Evolutionary conservation across 2,329 filamentous ascomycete genomes (phyloP).

Genomic region (Chaetomiaceae sp.): DNA sequence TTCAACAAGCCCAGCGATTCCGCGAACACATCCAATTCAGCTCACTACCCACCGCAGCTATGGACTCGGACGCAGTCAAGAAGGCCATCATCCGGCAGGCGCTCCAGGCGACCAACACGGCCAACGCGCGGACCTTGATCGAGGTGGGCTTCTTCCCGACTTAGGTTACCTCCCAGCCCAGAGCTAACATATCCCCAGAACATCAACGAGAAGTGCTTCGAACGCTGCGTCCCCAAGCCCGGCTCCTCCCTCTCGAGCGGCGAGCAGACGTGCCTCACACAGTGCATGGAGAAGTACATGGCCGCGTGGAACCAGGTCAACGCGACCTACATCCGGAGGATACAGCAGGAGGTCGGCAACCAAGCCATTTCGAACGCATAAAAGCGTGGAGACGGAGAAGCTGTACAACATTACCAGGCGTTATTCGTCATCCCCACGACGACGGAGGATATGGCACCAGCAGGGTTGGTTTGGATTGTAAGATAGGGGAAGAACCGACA

Average conservation of each 20-base stretch:
- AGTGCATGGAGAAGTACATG: constrained; percentile 85
- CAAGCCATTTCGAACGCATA: constrained; percentile 14
- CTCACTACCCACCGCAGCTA: constrained; percentile 31
- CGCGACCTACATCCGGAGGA: constrained; percentile 59
- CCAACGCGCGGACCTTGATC: constrained; percentile 66
- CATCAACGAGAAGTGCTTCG: constrained; percentile 78
- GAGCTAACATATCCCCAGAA: constrained; percentile 48
- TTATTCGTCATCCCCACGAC: too few relatives aligned
- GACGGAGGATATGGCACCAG: too few relatives aligned
- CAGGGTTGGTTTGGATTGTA: constrained; percentile 1
- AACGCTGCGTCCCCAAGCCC: constrained; percentile 69
- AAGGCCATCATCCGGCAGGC: constrained; percentile 62
- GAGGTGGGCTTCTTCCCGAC: constrained; percentile 44
- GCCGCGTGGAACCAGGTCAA: constrained; percentile 72
- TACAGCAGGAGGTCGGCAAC: constrained; percentile 54
- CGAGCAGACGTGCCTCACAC: constrained; percentile 67
- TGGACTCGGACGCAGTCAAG: constrained; percentile 58
- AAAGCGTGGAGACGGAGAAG: background rate
- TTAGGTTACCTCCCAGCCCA: background rate
- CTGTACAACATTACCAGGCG: background rate
- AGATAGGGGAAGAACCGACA: constrained; percentile 1
- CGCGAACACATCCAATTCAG: background rate
- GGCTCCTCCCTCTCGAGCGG: constrained; percentile 60
- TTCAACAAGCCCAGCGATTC: background rate
- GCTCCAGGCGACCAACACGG: constrained; percentile 59